Evolutionary conservation across 208 protist species (phyloP).

Genomic region (Acanthamoeba quina): DNA sequence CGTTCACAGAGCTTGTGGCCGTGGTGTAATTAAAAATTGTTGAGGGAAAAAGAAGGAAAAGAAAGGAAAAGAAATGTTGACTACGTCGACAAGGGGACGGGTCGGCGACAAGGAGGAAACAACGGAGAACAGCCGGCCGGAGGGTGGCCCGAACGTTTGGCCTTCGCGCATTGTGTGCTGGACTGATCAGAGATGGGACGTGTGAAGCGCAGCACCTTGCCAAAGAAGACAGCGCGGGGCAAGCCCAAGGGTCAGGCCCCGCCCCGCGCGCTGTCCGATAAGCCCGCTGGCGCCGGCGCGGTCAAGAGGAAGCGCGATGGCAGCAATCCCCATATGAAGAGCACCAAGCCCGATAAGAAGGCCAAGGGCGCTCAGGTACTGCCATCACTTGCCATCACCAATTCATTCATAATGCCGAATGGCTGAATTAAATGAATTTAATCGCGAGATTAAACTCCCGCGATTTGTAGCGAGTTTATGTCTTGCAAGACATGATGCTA

Average conservation of each 20-base stretch:
- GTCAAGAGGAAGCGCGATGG: background rate
- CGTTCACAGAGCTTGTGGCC: background rate
- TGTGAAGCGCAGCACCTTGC: slow-evolving; percentile 1
- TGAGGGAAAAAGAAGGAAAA: background rate
- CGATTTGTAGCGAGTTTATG: background rate
- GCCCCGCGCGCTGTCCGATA: background rate
- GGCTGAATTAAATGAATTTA: background rate
- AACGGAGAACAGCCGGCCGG: background rate
- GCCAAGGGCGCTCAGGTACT: background rate
- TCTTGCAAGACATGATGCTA: no score
- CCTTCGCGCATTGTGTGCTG: no score
- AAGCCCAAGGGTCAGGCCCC: slow-evolving; percentile 27
- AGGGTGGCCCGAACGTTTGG: background rate
- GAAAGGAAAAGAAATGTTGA: background rate
- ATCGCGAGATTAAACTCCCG: background rate
- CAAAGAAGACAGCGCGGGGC: background rate
- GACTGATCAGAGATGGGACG: background rate
- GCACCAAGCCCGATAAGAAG: slow-evolving; percentile 26
- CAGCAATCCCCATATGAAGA: slow-evolving; percentile 7
- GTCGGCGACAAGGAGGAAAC: background rate
- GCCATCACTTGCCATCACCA: background rate
- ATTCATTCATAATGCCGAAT: no score
- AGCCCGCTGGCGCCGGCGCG: background rate
- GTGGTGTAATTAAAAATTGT: background rate
- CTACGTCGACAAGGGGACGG: background rate